Evolutionary conservation across 441 rosid species (phyloP).

Genomic region (Pelargonium fulgidum): DNA sequence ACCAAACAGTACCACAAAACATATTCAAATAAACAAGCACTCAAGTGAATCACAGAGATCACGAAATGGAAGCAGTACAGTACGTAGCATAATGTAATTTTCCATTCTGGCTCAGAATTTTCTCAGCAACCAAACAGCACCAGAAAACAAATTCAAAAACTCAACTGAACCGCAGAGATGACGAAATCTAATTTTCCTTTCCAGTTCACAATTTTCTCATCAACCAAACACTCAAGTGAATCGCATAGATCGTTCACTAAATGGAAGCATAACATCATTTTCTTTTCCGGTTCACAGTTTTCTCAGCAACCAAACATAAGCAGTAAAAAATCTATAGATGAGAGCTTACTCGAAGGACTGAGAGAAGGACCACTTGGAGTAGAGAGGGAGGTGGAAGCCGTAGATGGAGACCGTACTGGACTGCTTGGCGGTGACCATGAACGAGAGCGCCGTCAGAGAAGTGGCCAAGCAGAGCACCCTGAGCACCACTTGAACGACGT

Average conservation of each 20-base stretch:
- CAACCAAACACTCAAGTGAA: conserved; percentile 14
- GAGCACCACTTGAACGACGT: conserved; percentile 35
- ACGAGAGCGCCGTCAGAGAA: conserved; percentile 43
- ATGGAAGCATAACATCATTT: too few relatives aligned
- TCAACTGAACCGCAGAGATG: too few relatives aligned
- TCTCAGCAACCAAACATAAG: conserved; percentile 21
- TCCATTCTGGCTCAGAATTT: not conserved
- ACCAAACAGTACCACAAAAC: not conserved
- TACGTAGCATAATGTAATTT: not conserved
- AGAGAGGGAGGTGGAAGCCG: conserved; percentile 52
- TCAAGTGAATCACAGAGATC: too few relatives aligned
- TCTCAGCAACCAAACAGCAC: not conserved
- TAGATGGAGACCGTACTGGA: conserved; percentile 47
- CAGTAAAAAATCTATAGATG: not conserved
- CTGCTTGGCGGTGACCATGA: conserved; percentile 62
- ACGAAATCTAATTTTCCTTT: not conserved
- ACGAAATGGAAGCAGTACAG: too few relatives aligned
- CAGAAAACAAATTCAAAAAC: not conserved
- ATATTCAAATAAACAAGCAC: not conserved
- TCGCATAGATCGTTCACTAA: not conserved
- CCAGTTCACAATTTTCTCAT: conserved; percentile 21
- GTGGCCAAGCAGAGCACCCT: conserved; percentile 49
- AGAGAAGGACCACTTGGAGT: conserved; percentile 72
- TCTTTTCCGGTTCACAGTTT: not conserved
- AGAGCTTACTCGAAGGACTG: conserved; percentile 60